These are phyloP conservation scores for Coprinellus micaceus DNA, from an alignment of 768 basidiomycete species.

Conservation along the genomic window DNA sequence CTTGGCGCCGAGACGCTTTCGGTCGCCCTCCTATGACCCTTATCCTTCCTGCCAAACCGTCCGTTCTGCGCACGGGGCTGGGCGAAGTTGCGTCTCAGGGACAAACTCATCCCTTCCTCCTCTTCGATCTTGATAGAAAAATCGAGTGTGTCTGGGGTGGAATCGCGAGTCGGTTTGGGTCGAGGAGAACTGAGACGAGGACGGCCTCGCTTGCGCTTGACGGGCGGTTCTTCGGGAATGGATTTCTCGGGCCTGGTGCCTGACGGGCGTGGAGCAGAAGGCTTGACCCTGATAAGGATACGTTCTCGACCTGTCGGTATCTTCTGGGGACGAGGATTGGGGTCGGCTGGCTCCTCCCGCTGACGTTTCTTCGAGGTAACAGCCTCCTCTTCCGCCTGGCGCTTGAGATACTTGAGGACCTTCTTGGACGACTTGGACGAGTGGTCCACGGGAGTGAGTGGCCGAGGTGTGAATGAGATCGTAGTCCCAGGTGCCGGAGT, in stretches of 20 bases:
- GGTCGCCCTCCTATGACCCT: conserved; percentile 33
- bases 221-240: conserved; percentile 16
- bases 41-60: conserved; percentile 61
- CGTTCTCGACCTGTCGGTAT: conserved; percentile 38
- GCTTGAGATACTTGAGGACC: conserved; percentile 7
- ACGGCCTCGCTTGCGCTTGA: conserved; percentile 40
- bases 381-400: conserved; percentile 16
- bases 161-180: neutral
- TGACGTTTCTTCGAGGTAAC: conserved; percentile 29
- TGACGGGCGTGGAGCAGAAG: conserved; percentile 13
- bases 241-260: conserved; percentile 11
- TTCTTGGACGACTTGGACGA: conserved; percentile 12
- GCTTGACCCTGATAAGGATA: conserved; percentile 21
- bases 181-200: conserved; percentile 35
- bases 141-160: conserved; percentile 5
- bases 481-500: conserved; percentile 44
- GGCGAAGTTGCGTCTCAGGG: conserved; percentile 38
- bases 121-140: conserved; percentile 26
- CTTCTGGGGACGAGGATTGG: conserved; percentile 42
- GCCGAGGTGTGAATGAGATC: conserved; percentile 46
- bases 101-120: conserved; percentile 27
- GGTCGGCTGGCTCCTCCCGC: conserved; percentile 24
- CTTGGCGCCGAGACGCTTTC: neutral
- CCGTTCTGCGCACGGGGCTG: conserved; percentile 66
- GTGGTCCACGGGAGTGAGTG: conserved; percentile 43